Evolutionary conservation across 305 asterid genomes (phyloP).

Genomic region (Stenogyne calaminthoides): DNA sequence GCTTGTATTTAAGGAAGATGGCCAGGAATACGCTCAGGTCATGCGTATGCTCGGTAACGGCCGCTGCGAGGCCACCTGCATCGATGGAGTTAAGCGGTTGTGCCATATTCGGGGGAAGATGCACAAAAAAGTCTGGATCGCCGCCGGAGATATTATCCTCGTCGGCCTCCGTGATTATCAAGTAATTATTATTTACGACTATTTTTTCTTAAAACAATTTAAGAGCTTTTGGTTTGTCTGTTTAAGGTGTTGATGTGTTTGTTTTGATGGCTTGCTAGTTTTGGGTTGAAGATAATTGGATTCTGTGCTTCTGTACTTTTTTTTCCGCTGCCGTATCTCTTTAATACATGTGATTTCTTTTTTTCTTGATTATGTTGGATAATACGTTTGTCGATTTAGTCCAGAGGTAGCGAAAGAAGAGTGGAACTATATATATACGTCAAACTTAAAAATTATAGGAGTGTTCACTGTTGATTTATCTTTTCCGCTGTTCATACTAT

Average conservation of each 20-base stretch:
- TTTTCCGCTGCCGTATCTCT: neutral
- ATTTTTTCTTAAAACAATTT: neutral
- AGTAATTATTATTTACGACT: conserved; percentile 33
- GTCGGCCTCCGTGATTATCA: conserved; percentile 96
- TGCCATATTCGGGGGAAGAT: conserved; percentile 94
- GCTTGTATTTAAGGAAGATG: conserved; percentile 90
- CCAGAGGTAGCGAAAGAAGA: no score
- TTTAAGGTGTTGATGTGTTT: neutral
- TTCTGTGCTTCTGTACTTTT: neutral
- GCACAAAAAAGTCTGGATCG: conserved; percentile 98
- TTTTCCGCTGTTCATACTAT: no score
- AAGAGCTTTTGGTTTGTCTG: neutral
- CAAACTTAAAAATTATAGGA: no score
- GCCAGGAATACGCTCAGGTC: conserved; percentile 94
- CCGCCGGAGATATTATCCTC: conserved; percentile 91
- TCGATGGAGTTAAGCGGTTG: conserved; percentile 83
- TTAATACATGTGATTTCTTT: neutral
- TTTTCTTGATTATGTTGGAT: neutral
- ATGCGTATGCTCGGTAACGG: conserved; percentile 90
- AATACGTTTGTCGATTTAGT: no score
- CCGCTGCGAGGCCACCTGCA: no score
- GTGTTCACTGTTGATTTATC: no score
- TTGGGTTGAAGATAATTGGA: neutral
- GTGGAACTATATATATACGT: no score
- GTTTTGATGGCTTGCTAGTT: neutral